Evolutionary conservation across 805 yeast species (phyloP), one percentile per base, ranked within the genome.

Genomic region (Metschnikowia baotianmanensis): DNA sequence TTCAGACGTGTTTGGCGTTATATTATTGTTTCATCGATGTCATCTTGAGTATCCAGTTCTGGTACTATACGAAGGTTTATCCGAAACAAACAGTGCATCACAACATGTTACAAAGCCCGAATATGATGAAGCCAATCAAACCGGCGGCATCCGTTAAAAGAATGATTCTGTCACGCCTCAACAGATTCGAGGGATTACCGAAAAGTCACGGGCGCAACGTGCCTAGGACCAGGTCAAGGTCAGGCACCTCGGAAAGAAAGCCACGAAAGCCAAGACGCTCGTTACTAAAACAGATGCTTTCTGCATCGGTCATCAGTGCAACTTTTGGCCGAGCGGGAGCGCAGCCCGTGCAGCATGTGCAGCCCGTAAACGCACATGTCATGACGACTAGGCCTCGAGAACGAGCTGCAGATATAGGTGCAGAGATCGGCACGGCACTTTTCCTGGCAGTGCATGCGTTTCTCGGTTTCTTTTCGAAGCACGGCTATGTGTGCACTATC

Each of bases 1-100:
- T 89, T 62, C 97, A 89, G 58, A 74, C 80, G 9, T 65, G 80
- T 17, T 65, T 89, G 13, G 86, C 95, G 0, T 43, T 75, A 2
- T 90, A 90, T 62, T 89, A 86, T 57, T 67, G 91, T 42, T 49
- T 51, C 29, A 50, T 51, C 9, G 53, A 51, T 29, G n/a, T 47
- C 23, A 45, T 51, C 19, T 36, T 51, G 15, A 27, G 39, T 18
- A 32, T 51, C 31, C 55, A 51, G 43, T 51, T 38, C 31, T 51
- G 53, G 53, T 51, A 51, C 43, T 51, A 51, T 34, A 49, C 52
- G 29, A 29, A 32, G 4, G 50, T 51, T 11, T 51, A 49, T 24
- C 53, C 55, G 42, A 38, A 50, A 11, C 67, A 67, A 67, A 72
- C 30, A 38, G 68, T 58, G 7, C 71, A 63, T 35, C 69, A 65